These are phyloP conservation scores for Cutaneotrichosporon sp. DNA, from an alignment of 1,284 basidiomycete species.

Conservation along the genomic window DNA sequence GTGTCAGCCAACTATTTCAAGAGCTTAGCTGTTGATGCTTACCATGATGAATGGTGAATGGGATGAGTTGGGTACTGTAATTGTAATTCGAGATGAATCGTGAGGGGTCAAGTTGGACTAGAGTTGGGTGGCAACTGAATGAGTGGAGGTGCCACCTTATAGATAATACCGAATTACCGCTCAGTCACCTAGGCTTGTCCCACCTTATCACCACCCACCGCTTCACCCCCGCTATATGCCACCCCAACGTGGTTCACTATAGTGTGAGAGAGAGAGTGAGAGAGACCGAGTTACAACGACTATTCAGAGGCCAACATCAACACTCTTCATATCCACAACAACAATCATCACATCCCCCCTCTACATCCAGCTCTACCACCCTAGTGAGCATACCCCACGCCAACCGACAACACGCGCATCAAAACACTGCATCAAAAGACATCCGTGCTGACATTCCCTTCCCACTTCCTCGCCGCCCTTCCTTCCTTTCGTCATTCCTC, in stretches of 20 bases:
- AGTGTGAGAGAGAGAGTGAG: no score
- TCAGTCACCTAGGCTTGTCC: neutral
- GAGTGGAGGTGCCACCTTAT: neutral
- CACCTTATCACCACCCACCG: neutral
- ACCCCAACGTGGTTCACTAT: neutral
- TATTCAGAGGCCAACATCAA: neutral
- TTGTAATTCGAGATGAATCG: constrained; percentile 6
- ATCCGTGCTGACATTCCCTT: neutral
- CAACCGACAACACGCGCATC: neutral
- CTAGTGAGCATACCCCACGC: constrained; percentile 7
- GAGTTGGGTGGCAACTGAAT: constrained; percentile 13
- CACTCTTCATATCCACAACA: neutral
- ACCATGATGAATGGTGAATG: constrained; percentile 7
- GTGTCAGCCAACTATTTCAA: constrained; percentile 2
- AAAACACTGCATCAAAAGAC: constrained; percentile 1
- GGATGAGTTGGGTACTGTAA: neutral
- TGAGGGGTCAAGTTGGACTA: neutral
- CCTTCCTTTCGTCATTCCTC: constrained; percentile 1
- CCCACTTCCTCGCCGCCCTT: neutral
- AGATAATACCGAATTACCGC: neutral
- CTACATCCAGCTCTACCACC: neutral
- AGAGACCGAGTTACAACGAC: no score
- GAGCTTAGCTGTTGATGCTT: neutral
- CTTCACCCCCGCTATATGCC: neutral
- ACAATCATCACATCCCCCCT: neutral